Evolutionary conservation across 2,329 filamentous ascomycete species (phyloP).

Genomic region (Dactylellina parvicollis): DNA sequence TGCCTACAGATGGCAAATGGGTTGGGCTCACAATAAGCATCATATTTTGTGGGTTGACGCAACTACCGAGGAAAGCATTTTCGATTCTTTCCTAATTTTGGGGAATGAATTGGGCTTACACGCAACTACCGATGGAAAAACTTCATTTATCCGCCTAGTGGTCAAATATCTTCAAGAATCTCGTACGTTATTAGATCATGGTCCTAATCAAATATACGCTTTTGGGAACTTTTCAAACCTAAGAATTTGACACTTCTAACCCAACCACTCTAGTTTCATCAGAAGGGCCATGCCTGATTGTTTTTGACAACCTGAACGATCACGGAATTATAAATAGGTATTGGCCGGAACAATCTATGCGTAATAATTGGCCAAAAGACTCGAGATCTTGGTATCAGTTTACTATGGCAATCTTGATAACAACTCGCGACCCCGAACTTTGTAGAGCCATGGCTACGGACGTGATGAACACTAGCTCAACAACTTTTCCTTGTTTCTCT

Average conservation of each 20-base stretch:
- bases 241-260: not conserved
- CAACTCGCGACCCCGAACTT: not conserved
- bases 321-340: not conserved
- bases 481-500: too few species aligned
- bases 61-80: not conserved
- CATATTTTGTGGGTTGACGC: conserved; percentile 7
- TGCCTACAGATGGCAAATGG: not conserved
- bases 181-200: too few species aligned
- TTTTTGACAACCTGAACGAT: conserved; percentile 1
- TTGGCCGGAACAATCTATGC: not conserved
- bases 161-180: too few species aligned
- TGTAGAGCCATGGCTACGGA: not conserved
- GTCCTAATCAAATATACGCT: too few species aligned
- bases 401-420: not conserved
- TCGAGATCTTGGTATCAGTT: too few species aligned
- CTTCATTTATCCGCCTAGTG: too few species aligned
- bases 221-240: not conserved
- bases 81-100: not conserved
- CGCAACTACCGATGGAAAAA: too few species aligned
- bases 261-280: not conserved
- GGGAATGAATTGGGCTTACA: not conserved
- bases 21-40: not conserved
- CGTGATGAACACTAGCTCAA: not conserved
- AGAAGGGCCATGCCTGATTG: conserved; percentile 2
- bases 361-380: not conserved